Evolutionary conservation across 495 filamentous ascomycete genomes (phyloP), one percentile per base, ranked within the genome.

Genomic region (Penicillium desertorum): DNA sequence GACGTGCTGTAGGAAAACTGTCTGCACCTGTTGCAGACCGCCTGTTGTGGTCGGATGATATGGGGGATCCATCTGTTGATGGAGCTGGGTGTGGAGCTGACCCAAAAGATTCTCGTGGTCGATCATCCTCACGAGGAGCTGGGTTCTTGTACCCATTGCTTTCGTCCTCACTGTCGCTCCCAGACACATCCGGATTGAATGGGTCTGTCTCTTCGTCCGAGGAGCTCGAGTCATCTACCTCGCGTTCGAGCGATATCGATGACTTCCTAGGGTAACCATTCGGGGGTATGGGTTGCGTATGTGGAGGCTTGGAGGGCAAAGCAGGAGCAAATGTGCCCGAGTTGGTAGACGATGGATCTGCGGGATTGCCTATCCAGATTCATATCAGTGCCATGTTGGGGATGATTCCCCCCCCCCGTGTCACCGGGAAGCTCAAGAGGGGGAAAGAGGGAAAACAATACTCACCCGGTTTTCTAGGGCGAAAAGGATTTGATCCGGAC

Each of bases 401-500:
- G 34, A 49, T 36, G 36, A 39, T 17, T 39, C 9, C n/a, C 34
- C 9, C n/a, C 34, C 34, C 14, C 23, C 23, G 30, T 34, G 30
- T 34, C 12, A 34, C 36, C 2, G 52, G 36, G 30, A 16, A 36
- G 5, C 14, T 50, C 23, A 19, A 42, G 37, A 4, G 42, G 42
- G 42, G 56, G 62, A 59, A 63, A 64, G 52, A 51, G 54, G 57
- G 66, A 63, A 54, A 51, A 50, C 36, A 54, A 50, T 12, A 64
- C 70, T 70, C 56, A 77, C 75, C 66, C 45, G 65, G 39, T 51
- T 72, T 72, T 59, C 67, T 79, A 69, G 68, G 71, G 68, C 80
- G 80, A 68, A 83, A 83, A 71, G 80, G 80, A 79, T 83, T 83
- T 66, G 71, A 79, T 67, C 74, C 78, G 76, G 80, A 78, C 80